Base-by-base conservation (phyloP, 805 yeast species). In the Yamadazyma endophytica region DNA sequence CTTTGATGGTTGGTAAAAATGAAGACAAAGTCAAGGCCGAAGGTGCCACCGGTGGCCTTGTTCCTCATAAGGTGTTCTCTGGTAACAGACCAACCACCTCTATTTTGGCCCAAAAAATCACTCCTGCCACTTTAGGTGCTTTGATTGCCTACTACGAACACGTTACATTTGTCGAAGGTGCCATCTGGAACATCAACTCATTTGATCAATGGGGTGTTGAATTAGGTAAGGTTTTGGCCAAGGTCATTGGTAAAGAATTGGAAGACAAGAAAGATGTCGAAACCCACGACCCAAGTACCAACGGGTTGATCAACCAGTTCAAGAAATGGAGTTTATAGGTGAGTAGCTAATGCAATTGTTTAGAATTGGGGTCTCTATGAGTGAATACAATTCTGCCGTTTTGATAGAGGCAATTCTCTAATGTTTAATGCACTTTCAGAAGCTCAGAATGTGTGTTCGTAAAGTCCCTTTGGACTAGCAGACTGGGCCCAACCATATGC, bases 171-270 rank as follows among this genome's bases (percentile, higher is more conserved):
- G 89, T 89, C 37, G 98, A 92, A 71, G 98, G 98, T 69, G 98
- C 98, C 36, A 68, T 92, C 55, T 90, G 98, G 98, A 92, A 94
- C 77, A 89, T 92, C 73, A 92, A 92, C 80, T 90, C 97, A 13
- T 92, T 87, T 59, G 98, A 92, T 73, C 98, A 92, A 74, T 92
- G 97, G 96, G 98, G 98, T 67, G 98, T 92, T 54, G 98, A 92
- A 72, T 83, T 92, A 52, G 98, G 98, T 62, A 92, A 92, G 72
- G 94, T 83, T 32, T 78, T 92, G 58, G 98, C 98, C 57, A 92
- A 92, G 80, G 92, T 75, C 37, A 90, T 92, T 54, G 90, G 94
- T 52, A 75, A 75, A 51, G 97, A 92, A 69, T 79, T 92, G 56
- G 84, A 83, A 49, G 76, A 73, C 55, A 51, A 66, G 18, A 55